Evolutionary conservation across 192 early-diverging fungal species (phyloP).

Genomic region (Coemansia sp.): DNA sequence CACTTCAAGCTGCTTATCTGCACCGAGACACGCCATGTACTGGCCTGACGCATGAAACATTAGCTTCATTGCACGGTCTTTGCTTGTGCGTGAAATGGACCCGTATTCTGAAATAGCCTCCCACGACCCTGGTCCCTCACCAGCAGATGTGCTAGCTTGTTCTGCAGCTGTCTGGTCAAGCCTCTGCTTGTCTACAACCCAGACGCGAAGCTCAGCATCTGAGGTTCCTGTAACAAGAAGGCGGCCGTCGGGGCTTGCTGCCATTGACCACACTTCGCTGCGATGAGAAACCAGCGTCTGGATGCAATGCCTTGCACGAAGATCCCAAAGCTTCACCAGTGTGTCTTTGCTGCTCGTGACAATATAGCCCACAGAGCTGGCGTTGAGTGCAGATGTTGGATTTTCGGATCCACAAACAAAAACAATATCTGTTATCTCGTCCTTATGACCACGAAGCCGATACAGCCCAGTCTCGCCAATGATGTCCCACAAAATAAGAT

Average conservation of each 20-base stretch:
- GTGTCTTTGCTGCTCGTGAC: constrained; percentile 94
- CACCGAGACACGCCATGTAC: constrained; percentile 78
- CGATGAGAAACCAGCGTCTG: constrained; percentile 93
- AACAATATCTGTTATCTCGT: constrained; percentile 75
- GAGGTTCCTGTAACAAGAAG: constrained; percentile 82
- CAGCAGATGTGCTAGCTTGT: constrained; percentile 17
- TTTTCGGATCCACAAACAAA: constrained; percentile 35
- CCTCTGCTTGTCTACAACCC: constrained; percentile 68
- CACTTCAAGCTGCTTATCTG: constrained; percentile 80
- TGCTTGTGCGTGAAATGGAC: constrained; percentile 73
- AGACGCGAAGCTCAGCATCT: constrained; percentile 83
- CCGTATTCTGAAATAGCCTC: constrained; percentile 76
- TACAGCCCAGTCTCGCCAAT: constrained; percentile 86
- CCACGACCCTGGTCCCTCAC: constrained; percentile 40
- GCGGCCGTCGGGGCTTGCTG: constrained; percentile 62
- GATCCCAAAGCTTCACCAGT: constrained; percentile 94
- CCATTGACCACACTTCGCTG: constrained; percentile 91
- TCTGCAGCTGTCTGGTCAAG: constrained; percentile 26
- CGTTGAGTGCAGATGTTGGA: constrained; percentile 40
- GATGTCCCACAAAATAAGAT: constrained; percentile 94
- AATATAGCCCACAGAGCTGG: constrained; percentile 65
- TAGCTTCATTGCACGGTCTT: constrained; percentile 77
- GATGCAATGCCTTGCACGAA: constrained; percentile 89
- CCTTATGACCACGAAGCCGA: constrained; percentile 91
- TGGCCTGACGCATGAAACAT: constrained; percentile 75